These are phyloP conservation scores for Hypoxylon perforatum DNA, from an alignment of 495 filamentous ascomycete genomes.

Conservation along the genomic window DNA sequence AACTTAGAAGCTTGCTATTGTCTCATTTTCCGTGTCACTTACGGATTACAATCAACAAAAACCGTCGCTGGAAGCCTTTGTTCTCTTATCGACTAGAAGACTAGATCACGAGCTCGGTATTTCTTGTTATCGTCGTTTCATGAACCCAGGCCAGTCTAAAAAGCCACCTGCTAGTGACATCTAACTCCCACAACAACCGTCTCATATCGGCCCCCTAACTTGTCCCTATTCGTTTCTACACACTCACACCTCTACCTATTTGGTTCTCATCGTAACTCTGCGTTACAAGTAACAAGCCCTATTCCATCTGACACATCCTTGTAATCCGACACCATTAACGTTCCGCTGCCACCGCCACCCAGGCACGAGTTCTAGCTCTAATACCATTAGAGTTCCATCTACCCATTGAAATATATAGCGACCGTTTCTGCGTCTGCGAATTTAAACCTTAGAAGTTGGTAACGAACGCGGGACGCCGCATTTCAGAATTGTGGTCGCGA, in stretches of 20 bases:
- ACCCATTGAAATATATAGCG: constrained; percentile 4
- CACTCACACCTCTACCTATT: constrained; percentile 3
- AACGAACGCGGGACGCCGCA: constrained; percentile 1
- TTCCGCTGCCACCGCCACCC: constrained; percentile 5
- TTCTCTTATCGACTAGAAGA: constrained; percentile 11
- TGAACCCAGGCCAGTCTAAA: constrained; percentile 8
- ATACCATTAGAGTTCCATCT: constrained; percentile 8
- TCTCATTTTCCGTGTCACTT: neutral
- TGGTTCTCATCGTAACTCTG: constrained; percentile 11
- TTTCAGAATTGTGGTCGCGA: constrained; percentile 2
- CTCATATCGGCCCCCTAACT: constrained; percentile 26
- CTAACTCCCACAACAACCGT: constrained; percentile 32
- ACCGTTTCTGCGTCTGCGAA: constrained; percentile 1
- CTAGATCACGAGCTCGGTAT: constrained; percentile 2
- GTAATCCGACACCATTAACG: constrained; percentile 7
- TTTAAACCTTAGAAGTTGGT: constrained; percentile 1
- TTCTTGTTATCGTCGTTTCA: constrained; percentile 36
- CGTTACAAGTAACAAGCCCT: constrained; percentile 25
- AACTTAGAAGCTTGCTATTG: neutral
- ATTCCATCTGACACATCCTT: constrained; percentile 12
- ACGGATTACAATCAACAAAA: neutral
- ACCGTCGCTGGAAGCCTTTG: constrained; percentile 9
- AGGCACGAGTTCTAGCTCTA: neutral
- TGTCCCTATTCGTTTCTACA: neutral
- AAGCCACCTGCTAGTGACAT: constrained; percentile 19